phyloP scores from a whole-genome alignment of 1,139 yeast species.

The Blastobotrys buckinghamii region DNA sequence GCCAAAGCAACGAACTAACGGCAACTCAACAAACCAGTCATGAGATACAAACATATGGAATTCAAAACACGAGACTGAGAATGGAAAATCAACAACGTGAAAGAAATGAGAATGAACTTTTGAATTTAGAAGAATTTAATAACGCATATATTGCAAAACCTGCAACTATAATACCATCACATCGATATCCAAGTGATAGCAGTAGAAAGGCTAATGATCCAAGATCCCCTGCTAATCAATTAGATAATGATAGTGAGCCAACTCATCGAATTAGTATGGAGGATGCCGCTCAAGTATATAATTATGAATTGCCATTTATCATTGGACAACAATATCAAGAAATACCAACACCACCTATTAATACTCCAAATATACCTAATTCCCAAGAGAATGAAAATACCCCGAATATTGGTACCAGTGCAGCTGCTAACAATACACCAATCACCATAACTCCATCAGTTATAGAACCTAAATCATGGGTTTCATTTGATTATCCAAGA shows the following conservation, averaged over 20 bases:
- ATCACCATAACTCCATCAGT: conserved; percentile 8
- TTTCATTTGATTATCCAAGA: conserved; percentile 9
- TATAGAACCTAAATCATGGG: conserved; percentile 9
- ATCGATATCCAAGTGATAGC: neutral
- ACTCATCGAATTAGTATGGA: neutral
- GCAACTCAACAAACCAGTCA: no score
- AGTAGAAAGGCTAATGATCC: neutral
- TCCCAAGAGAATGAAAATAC: neutral
- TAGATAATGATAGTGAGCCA: neutral
- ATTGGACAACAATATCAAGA: neutral
- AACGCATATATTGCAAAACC: conserved; percentile 2
- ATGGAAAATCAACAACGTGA: no score
- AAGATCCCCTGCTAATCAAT: neutral
- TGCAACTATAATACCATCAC: neutral
- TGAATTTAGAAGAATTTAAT: no score
- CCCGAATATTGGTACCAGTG: neutral
- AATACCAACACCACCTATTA: no score
- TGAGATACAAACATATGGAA: no score
- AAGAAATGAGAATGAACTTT: neutral
- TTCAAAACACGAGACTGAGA: neutral
- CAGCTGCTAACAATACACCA: neutral
- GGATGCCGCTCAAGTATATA: neutral
- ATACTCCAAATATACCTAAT: no score
- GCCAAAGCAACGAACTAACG: no score
- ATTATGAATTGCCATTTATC: neutral